Evolutionary conservation across 768 basidiomycete genomes (phyloP), one percentile per base, ranked within the genome.

Genomic region (Neoboletus subvelutipes): DNA sequence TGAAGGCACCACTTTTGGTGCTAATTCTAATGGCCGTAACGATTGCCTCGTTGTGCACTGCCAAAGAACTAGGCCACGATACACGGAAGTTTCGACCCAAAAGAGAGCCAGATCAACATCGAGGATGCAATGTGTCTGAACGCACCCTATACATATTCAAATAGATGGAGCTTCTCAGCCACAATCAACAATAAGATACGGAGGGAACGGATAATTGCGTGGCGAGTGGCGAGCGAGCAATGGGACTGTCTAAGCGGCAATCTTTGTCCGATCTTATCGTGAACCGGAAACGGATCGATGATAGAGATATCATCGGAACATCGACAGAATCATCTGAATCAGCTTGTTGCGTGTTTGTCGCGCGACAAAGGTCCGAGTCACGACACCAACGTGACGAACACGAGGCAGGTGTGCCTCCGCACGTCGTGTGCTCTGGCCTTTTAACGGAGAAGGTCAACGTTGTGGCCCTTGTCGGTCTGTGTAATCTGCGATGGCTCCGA

Each of bases 21-120:
- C 45, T 18, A 56, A 56, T 57, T 42, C 36, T 18, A 36, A 39
- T 46, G 28, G 41, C 17, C 42, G 54, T 47, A 45, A 18, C 51
- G 26, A 56, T 50, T 52, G 56, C 67, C 69, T 67, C 67, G 60
- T 65, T 67, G 65, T 57, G 61, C 58, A 69, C 69, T 48, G 63
- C 65, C 65, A 34, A 13, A 42, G 22, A 41, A 51, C 47, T 39
- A 48, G 52, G 55, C 57, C 58, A 67, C 59, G 60, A 61, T 60
- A 62, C 40, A 51, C 58, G 68, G 59, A 45, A 2, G 58, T 15
- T 50, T 24, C 24, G 7, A 41, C 39, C 52, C 54, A 52, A 57
- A 58, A 47, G 43, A 50, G 37, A 11, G 55, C 45, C 39, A 63
- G 58, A 63, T 60, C 59, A 56, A 12, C 67, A 65, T 71, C 64